Evolutionary conservation across 768 basidiomycete genomes (phyloP), one percentile per base, ranked within the genome.

Genomic region (Myochromella boudieri): DNA sequence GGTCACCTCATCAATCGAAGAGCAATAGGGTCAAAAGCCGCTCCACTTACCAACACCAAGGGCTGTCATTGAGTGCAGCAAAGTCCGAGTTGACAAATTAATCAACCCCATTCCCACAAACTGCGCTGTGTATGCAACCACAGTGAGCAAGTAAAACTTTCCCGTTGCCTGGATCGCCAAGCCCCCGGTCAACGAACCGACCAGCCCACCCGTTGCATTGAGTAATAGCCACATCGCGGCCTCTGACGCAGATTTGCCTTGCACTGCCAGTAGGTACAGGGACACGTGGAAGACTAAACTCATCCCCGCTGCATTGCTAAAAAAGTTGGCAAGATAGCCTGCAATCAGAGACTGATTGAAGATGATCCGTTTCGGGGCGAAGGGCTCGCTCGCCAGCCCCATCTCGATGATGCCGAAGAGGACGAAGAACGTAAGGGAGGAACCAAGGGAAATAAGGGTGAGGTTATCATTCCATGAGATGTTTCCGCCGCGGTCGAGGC

Each of bases 231-330:
- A 77, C 24, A 80, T 49, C 2, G 82, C 78, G 1, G 77, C 75
- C 53, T 74, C 62, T 0, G 74, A 68, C 3, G 82, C 75, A 8
- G 69, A 65, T 45, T 70, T 69, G 1, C 69, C 68, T 27, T 67
- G 64, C 6, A 82, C 81, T 0, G 80, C 82, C 59, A 84, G 84
- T 31, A 81, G 60, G 54, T 80, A 84, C 20, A 84, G 61, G 4
- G 82, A 68, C 4, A 80, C 53, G 39, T 80, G 72, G 67, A 81
- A 85, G 11, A 81, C 42, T 53, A 74, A 60, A 27, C 70, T 61
- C 46, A 80, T 68, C 3, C 56, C 62, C 4, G 74, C 60, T 0
- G 71, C 78, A 12, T 78, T 66, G 1, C 69, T 69, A 55, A 84
- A 82, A 56, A 84, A 73, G 62, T 84, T 82, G 57, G 73, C 71